These are phyloP conservation scores for Xylaria sp. DNA, from an alignment of 2,329 filamentous ascomycete species.

Conservation along the genomic window DNA sequence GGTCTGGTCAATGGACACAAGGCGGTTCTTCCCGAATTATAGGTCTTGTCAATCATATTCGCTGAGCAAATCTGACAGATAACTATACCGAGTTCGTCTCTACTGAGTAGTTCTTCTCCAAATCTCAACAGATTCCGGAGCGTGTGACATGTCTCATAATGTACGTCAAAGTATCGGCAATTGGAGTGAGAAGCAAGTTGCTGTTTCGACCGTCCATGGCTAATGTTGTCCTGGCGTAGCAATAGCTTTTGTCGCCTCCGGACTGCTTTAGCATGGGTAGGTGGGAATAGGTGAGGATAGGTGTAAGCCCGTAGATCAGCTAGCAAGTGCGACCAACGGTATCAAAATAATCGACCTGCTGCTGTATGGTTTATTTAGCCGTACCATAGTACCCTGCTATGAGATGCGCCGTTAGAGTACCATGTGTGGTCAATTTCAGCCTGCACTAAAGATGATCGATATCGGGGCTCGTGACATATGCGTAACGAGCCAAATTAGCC, in stretches of 20 bases:
- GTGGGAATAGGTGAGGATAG: constrained; percentile 5
- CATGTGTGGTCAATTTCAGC: constrained; percentile 1
- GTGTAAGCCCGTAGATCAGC: not conserved
- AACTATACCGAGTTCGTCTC: constrained; percentile 16
- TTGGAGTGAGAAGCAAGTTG: constrained; percentile 6
- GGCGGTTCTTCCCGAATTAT: constrained; percentile 23
- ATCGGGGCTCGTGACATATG: constrained; percentile 3
- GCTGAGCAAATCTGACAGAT: constrained; percentile 15
- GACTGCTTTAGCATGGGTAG: not conserved
- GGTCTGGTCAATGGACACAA: constrained; percentile 5
- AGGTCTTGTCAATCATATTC: constrained; percentile 7
- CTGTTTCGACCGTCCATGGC: not conserved
- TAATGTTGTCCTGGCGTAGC: constrained; percentile 2
- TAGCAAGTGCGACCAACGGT: constrained; percentile 13
- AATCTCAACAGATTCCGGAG: not conserved
- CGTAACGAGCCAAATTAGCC: not conserved
- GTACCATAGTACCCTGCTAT: constrained; percentile 16
- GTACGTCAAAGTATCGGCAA: constrained; percentile 8
- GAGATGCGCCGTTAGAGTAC: constrained; percentile 6
- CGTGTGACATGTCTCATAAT: not conserved
- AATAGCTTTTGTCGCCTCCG: constrained; percentile 1
- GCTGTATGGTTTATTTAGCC: constrained; percentile 29
- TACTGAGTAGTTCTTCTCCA: not conserved
- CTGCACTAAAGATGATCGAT: not conserved
- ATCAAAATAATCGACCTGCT: constrained; percentile 11